phyloP scores from a whole-genome alignment of 2,329 filamentous ascomycete species.

The Pyrenochaeta sp. region DNA sequence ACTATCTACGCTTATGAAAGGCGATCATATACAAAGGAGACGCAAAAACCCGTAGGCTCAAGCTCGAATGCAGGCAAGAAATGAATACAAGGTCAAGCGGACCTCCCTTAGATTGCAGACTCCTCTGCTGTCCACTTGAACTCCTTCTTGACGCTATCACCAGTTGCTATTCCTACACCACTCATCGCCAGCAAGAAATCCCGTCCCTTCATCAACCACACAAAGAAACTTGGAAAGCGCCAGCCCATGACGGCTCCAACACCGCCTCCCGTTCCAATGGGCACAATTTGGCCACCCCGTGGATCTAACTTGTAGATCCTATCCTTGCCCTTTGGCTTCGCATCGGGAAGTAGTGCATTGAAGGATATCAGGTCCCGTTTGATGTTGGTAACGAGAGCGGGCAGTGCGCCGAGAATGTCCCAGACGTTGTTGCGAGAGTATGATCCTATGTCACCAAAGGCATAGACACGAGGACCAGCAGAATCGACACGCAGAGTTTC shows the following conservation, averaged over 20 bases:
- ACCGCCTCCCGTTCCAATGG: constrained; percentile 43
- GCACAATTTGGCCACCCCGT: constrained; percentile 40
- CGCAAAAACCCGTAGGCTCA: not conserved
- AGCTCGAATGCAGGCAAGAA: too few relatives aligned
- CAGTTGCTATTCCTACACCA: constrained; percentile 17
- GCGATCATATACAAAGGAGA: too few relatives aligned
- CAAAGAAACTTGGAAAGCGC: constrained; percentile 48
- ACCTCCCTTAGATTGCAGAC: constrained; percentile 20
- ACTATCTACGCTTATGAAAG: too few relatives aligned
- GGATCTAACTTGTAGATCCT: constrained; percentile 27
- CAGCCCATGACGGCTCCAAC: constrained; percentile 50
- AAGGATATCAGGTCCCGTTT: constrained; percentile 55
- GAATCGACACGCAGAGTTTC: constrained; percentile 56
- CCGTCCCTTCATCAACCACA: constrained; percentile 52
- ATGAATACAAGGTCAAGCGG: not conserved
- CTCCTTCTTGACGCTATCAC: constrained; percentile 36
- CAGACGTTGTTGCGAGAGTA: constrained; percentile 54
- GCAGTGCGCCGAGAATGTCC: constrained; percentile 51
- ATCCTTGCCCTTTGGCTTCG: constrained; percentile 37
- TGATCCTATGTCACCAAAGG: constrained; percentile 57
- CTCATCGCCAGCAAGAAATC: constrained; percentile 48
- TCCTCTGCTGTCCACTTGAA: constrained; percentile 35
- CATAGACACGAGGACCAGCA: constrained; percentile 58
- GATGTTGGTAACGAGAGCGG: constrained; percentile 56
- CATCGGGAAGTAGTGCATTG: constrained; percentile 22